Conservation (phyloP, 1,139 yeast species). For the Debaryomyces psychrophilus region DNA sequence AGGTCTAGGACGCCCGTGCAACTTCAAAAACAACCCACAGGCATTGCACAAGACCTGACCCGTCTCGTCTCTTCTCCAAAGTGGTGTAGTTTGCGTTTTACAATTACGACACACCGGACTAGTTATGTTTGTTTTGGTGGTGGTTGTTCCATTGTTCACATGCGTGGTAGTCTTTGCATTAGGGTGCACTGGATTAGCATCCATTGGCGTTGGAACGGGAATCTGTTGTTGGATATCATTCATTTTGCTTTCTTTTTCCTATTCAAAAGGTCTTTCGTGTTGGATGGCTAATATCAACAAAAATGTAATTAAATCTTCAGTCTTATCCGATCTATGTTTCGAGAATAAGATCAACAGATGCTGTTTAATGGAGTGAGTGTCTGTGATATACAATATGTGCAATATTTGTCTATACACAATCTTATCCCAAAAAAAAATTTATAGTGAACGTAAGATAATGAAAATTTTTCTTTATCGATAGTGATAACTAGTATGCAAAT, state of each 20-base stretch:
- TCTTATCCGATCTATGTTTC: not conserved
- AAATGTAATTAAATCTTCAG: not conserved
- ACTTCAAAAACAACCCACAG: constrained; percentile 86
- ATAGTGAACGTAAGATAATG: constrained; percentile 6
- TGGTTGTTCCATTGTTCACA: constrained; percentile 47
- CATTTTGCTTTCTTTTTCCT: constrained; percentile 9
- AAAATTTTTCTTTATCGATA: constrained; percentile 8
- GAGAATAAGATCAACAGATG: not conserved
- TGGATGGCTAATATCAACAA: constrained; percentile 4
- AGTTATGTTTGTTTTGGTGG: constrained; percentile 53
- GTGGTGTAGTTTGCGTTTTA: constrained; percentile 87
- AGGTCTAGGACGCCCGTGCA: constrained; percentile 92
- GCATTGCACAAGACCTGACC: constrained; percentile 96
- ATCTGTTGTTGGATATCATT: constrained; percentile 24
- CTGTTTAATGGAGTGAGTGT: not conserved
- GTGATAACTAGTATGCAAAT: constrained; percentile 5
- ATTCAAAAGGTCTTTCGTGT: too few species aligned
- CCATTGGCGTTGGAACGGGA: constrained; percentile 14
- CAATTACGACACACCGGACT: constrained; percentile 87
- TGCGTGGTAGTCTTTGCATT: constrained; percentile 54
- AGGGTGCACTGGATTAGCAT: constrained; percentile 40
- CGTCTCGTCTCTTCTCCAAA: constrained; percentile 93
- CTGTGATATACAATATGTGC: not conserved
- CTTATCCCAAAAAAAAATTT: constrained; percentile 1
- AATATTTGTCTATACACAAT: not conserved